Conservation (phyloP, 805 yeast species). For the Brettanomyces anomalus region DNA sequence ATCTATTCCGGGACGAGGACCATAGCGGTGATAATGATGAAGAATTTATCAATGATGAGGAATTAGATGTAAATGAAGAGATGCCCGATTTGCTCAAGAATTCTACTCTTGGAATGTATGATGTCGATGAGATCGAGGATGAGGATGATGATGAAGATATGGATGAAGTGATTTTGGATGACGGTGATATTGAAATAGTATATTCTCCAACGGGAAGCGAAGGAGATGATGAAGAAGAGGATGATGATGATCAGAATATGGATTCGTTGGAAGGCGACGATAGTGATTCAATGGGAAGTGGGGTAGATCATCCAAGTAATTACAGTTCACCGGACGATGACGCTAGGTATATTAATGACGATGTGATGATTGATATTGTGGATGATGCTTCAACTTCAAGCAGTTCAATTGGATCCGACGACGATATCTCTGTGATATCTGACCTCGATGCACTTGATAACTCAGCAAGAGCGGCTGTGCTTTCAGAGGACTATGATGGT, state of each 20-base stretch:
- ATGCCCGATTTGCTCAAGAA: slow-evolving; percentile 78
- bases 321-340: slow-evolving; percentile 19
- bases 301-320: slow-evolving; percentile 5
- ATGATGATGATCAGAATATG: slow-evolving; percentile 16
- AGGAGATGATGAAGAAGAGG: slow-evolving; percentile 19
- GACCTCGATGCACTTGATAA: no score
- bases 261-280: slow-evolving; percentile 7
- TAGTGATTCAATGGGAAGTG: no score
- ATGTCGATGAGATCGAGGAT: slow-evolving; percentile 53
- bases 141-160: slow-evolving; percentile 25
- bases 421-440: no score
- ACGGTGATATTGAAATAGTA: slow-evolving; percentile 25
- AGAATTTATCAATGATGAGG: slow-evolving; percentile 60
- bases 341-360: slow-evolving; percentile 23
- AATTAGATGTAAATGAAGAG: slow-evolving; percentile 51
- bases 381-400: slow-evolving; percentile 6
- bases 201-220: slow-evolving; percentile 13
- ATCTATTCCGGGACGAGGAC: slow-evolving; percentile 38
- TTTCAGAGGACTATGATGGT: no score
- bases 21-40: slow-evolving; percentile 31
- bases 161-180: slow-evolving; percentile 15
- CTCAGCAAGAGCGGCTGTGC: no score
- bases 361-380: slow-evolving; percentile 12
- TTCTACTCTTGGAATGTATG: slow-evolving; percentile 92
- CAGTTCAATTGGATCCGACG: no score